Conservation (phyloP, 148 eudicot genomes). For the Polygonum maritimum region DNA sequence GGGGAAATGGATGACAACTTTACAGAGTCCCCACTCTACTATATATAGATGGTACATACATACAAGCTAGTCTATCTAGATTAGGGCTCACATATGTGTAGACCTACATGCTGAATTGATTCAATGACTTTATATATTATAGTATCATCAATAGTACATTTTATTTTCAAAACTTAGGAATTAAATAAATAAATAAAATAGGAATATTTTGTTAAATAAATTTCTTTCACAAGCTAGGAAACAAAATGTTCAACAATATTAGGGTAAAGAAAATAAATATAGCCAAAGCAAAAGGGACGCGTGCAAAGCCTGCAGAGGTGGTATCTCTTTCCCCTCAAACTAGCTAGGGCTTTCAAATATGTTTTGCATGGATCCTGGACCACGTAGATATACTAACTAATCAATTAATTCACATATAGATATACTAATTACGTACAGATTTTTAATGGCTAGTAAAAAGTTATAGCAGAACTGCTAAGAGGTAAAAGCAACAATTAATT, state of each 20-base stretch:
- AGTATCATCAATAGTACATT: neutral
- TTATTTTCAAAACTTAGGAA: neutral
- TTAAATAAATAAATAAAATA: neutral
- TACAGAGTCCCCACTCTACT: neutral
- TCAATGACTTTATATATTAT: neutral
- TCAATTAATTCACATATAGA: neutral
- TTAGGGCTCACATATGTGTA: neutral
- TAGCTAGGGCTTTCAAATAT: neutral
- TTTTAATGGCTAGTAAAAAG: neutral
- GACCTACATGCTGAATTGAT: neutral
- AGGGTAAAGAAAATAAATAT: neutral
- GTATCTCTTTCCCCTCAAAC: neutral
- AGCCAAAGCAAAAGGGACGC: neutral
- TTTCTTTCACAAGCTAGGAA: neutral
- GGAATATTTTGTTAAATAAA: neutral
- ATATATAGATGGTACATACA: slow-evolving; percentile 3
- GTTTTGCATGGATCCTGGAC: slow-evolving; percentile 6
- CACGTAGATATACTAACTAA: neutral
- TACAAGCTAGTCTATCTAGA: neutral
- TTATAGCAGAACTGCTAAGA: neutral
- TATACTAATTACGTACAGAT: neutral
- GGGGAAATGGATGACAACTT: slow-evolving; percentile 3
- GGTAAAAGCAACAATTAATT: neutral
- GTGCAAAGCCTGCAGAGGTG: slow-evolving; percentile 3
- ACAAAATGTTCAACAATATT: neutral